Evolutionary conservation across 345 rosid genomes (phyloP), one percentile per base, ranked within the genome.

Genomic region (Arabidopsis thaliana): DNA sequence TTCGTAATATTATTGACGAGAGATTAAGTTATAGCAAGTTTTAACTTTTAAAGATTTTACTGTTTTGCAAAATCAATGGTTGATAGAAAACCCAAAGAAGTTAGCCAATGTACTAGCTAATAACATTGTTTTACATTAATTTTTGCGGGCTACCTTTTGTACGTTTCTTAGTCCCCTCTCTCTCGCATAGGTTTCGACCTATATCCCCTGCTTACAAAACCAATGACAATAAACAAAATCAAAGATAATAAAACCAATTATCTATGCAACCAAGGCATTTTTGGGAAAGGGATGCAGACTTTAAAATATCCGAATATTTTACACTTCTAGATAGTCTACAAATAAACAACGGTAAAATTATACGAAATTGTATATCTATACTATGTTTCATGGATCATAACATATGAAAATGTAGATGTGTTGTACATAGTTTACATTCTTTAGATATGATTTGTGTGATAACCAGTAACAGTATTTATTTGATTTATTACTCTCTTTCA

Each of bases 101-200:
- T 28, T 28, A 28, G 32, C 32, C 4, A 16, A 16, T 16, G 20
- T 16, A 16, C 20, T 16, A 16, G 4, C 45, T 65, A 52, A 28
- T 37, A 28, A 28, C 42, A 30, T 8, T 4, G 25, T 52, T 44
- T 58, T 45, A 59, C 67, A 60, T 72, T 25, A 49, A 37, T 0
- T 60, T 60, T 71, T 71, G 76, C 11, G 76, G 76, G 76, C 68
- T 60, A 71, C 76, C 32, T 49, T 58, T 60, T 60, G 75, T 49
- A 73, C 8, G 11, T 44, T 65, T 45, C 42, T 23, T 56, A 59
- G 67, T 28, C 60, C 22, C 52, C 45, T 48, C 52, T 48, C 52
- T 67, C 14, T 20, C 8, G 25, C 22, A 10, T 58, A 58, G 73
- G 73, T 38, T 56, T 56, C 41, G 67, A 59, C 67, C 79, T 75